Conservation (phyloP, 768 basidiomycete genomes). For the Pulveroboletus sp. region DNA sequence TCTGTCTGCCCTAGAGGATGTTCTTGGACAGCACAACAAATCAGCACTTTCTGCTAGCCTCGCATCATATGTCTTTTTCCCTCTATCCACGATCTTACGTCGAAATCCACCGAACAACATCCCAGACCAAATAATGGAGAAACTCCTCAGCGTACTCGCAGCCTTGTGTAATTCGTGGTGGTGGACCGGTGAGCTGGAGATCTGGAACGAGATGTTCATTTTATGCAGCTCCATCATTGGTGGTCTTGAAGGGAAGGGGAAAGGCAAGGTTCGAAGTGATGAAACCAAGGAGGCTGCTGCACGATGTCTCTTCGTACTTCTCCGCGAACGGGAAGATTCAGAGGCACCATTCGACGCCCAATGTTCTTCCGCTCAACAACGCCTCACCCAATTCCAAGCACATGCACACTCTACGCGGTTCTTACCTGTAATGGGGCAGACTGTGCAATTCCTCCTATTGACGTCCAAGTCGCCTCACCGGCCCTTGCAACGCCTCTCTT, state of each 20-base stretch:
- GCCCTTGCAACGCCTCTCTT: constrained; percentile 58
- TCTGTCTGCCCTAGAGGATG: constrained; percentile 48
- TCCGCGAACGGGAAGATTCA: constrained; percentile 49
- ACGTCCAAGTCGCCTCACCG: constrained; percentile 52
- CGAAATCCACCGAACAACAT: constrained; percentile 65
- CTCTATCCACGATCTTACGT: constrained; percentile 78
- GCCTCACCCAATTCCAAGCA: constrained; percentile 38
- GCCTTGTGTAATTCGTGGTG: constrained; percentile 73
- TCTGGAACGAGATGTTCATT: constrained; percentile 87
- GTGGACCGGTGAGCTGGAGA: constrained; percentile 67
- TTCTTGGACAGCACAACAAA: constrained; percentile 41
- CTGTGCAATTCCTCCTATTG: constrained; percentile 65
- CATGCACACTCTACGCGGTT: constrained; percentile 46
- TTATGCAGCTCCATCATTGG: constrained; percentile 63
- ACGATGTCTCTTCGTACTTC: constrained; percentile 56
- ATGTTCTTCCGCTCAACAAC: constrained; percentile 10
- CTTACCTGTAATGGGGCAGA: constrained; percentile 78
- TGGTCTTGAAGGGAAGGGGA: constrained; percentile 63
- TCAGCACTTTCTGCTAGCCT: constrained; percentile 50
- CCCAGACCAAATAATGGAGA: constrained; percentile 77
- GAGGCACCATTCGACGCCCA: constrained; percentile 35
- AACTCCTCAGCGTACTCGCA: constrained; percentile 53
- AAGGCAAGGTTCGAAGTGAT: constrained; percentile 64
- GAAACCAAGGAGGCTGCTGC: constrained; percentile 79
- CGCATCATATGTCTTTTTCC: constrained; percentile 83